These are phyloP conservation scores for Colletotrichum orbiculare DNA, from an alignment of 2,329 filamentous ascomycete genomes.

Conservation along the genomic window DNA sequence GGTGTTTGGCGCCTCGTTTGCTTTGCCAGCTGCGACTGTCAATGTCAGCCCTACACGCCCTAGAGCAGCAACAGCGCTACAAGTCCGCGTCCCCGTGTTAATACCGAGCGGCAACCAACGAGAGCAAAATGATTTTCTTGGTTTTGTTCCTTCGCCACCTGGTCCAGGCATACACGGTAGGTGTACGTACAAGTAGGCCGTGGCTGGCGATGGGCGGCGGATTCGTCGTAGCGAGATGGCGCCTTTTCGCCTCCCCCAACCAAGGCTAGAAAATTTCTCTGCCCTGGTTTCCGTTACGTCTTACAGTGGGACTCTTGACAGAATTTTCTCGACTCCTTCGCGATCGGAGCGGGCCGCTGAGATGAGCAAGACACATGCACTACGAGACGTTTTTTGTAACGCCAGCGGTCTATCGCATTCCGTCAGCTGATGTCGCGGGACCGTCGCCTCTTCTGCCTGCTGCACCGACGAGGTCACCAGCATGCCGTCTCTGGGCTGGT, in stretches of 20 bases:
- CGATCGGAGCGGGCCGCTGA: slow-evolving; percentile 26
- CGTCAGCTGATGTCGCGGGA: background rate
- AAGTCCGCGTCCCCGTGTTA: background rate
- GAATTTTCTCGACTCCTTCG: slow-evolving; percentile 17
- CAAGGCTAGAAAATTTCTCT: slow-evolving; percentile 8
- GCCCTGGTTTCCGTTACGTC: slow-evolving; percentile 34
- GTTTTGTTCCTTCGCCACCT: background rate
- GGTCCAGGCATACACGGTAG: too few species aligned
- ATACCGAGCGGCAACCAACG: background rate
- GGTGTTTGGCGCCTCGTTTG: background rate
- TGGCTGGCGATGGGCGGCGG: background rate
- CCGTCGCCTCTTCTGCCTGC: too few species aligned
- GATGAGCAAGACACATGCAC: slow-evolving; percentile 17
- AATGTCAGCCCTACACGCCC: slow-evolving; percentile 31
- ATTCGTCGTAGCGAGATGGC: slow-evolving; percentile 10
- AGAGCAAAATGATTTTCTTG: background rate
- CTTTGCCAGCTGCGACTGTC: slow-evolving; percentile 4
- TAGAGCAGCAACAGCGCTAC: slow-evolving; percentile 13
- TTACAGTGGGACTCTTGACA: slow-evolving; percentile 28
- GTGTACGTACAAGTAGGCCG: background rate
- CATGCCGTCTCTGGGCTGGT: too few species aligned
- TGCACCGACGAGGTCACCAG: too few species aligned
- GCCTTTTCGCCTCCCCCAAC: slow-evolving; percentile 17
- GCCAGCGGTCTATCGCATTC: background rate
- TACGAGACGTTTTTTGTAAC: slow-evolving; percentile 25